Evolutionary conservation across 805 yeast species (phyloP).

Genomic region (Barnettozyma wickerhamii): DNA sequence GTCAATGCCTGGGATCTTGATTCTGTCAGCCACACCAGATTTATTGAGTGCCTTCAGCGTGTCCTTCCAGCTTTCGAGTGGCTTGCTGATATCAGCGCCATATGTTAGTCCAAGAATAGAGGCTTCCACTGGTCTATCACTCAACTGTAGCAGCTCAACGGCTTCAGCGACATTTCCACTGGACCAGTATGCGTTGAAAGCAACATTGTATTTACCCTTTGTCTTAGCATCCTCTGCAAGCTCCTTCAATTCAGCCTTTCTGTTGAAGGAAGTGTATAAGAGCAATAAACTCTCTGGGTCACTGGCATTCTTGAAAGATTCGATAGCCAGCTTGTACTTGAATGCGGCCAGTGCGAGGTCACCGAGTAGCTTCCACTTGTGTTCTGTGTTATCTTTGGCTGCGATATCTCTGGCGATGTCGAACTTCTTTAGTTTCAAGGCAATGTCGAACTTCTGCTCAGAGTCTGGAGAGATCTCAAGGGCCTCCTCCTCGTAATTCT

Average conservation of each 20-base stretch:
- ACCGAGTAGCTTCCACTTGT: conserved; percentile 90
- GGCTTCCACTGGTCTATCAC: conserved; percentile 80
- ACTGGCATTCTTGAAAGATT: conserved; percentile 70
- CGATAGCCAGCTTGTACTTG: conserved; percentile 76
- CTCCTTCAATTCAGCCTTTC: conserved; percentile 51
- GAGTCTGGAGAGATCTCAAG: conserved; percentile 75
- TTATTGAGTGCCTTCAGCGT: conserved; percentile 49
- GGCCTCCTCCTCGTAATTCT: conserved; percentile 83
- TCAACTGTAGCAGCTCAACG: conserved; percentile 57
- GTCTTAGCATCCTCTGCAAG: conserved; percentile 65
- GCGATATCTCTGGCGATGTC: conserved; percentile 68
- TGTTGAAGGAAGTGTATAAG: conserved; percentile 76
- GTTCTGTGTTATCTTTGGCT: conserved; percentile 45
- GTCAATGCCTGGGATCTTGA: conserved; percentile 40
- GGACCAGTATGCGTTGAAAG: conserved; percentile 89
- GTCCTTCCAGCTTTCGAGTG: conserved; percentile 66
- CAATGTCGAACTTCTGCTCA: conserved; percentile 90
- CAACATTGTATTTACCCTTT: conserved; percentile 82
- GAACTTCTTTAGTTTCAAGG: conserved; percentile 71
- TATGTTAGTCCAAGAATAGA: conserved; percentile 75
- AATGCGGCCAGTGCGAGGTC: conserved; percentile 77
- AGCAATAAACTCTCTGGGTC: conserved; percentile 82
- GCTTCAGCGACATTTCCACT: conserved; percentile 67
- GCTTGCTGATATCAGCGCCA: conserved; percentile 38
- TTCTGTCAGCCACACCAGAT: conserved; percentile 54